Base-by-base conservation (phyloP, 345 rosid species). In the Syzygium aromaticum region DNA sequence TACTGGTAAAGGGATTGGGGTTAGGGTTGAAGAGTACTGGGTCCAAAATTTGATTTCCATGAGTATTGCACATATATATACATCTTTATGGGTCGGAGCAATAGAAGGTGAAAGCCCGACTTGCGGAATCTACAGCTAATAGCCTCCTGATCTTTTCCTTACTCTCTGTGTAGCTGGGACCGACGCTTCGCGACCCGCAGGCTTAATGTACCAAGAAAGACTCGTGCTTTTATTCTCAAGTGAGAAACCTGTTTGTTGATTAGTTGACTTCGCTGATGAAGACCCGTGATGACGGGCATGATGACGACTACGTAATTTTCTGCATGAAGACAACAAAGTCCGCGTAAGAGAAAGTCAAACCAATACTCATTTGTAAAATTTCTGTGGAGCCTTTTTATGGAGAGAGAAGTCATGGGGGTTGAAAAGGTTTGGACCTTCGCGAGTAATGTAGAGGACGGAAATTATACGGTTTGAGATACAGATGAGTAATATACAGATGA, bases 111-210 rank as follows among this genome's bases (percentile, higher is more conserved):
- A 56, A 56, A 56, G 6, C n/a, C n/a, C 61, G 25, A 56, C 61
- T 27, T 3, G 12, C 25, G 13, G 3, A 9, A 56, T 56, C 61
- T 23, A 23, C n/a, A 56, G 61, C n/a, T 56, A 23, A 23, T 56
- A 12, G n/a, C 23, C 4, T 56, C 61, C n/a, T 23, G 0, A 56
- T 56, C 13, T 23, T 56, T 56, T 56, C 27, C 61, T 12, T 3
- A 2, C 5, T 56, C n/a, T 23, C n/a, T 0, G 0, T 6, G 16
- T n/a, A 25, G 64, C 3, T 0, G 16, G 11, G 64, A 27, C 16
- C 30, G 13, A 27, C 30, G 5, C 28, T 11, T 27, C 7, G 27
- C 46, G 46, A 43, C 46, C 46, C 46, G 46, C 46, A 7, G 7
- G 46, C 46, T 6, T 43, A 43, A 43, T 43, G 46, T 43, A 43